Conservation (phyloP, 176 grass and related monocot genomes). For the Stipa capillata region DNA sequence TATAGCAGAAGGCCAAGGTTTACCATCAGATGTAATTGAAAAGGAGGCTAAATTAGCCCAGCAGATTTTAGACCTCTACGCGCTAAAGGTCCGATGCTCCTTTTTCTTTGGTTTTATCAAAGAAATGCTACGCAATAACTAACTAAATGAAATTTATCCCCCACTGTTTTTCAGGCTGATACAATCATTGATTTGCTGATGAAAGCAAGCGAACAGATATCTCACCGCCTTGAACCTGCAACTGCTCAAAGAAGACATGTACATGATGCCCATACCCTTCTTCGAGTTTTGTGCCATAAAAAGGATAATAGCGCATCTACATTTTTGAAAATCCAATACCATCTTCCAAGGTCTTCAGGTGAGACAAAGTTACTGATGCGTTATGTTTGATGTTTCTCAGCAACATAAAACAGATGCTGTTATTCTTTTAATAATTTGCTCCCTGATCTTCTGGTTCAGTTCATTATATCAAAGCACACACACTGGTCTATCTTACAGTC, state of each 20-base stretch:
- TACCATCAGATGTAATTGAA: slow-evolving; percentile 67
- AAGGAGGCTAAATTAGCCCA: slow-evolving; percentile 57
- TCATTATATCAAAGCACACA: neutral
- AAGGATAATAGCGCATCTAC: slow-evolving; percentile 71
- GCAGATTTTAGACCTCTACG: slow-evolving; percentile 71
- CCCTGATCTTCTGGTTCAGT: too few species aligned
- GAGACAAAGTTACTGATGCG: slow-evolving; percentile 10
- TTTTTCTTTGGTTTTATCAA: slow-evolving; percentile 15
- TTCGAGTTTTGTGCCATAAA: slow-evolving; percentile 92
- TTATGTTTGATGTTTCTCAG: too few species aligned
- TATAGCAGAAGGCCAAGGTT: slow-evolving; percentile 90
- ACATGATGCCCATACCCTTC: slow-evolving; percentile 73
- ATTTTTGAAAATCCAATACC: slow-evolving; percentile 83
- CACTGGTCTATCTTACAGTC: neutral
- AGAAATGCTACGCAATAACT: neutral
- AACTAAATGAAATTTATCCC: slow-evolving; percentile 1
- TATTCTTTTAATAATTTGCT: too few species aligned
- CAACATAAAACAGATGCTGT: too few species aligned
- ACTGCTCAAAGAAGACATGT: slow-evolving; percentile 33
- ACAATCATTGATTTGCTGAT: slow-evolving; percentile 72
- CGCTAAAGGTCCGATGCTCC: slow-evolving; percentile 52
- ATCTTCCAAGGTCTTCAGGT: slow-evolving; percentile 95
- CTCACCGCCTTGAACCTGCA: slow-evolving; percentile 36
- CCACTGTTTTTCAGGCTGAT: slow-evolving; percentile 57
- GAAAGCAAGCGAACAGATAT: slow-evolving; percentile 61